phyloP scores from a whole-genome alignment of 2,329 filamentous ascomycete genomes.

The Colletotrichum ledebouriae region DNA sequence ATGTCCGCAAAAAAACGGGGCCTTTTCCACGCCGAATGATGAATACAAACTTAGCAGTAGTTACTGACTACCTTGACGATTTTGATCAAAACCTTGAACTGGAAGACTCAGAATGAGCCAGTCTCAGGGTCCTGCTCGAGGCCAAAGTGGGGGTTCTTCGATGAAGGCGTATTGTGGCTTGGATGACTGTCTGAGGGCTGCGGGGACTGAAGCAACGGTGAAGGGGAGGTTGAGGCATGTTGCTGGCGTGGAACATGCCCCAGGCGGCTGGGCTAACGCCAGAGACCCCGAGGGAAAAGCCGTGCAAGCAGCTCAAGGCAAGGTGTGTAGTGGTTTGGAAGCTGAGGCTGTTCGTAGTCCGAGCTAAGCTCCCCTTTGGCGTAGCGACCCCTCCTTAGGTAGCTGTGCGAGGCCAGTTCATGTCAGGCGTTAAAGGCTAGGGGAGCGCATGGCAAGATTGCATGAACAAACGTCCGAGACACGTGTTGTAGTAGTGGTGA shows the following conservation, averaged over 20 bases:
- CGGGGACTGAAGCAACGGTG: slow-evolving; percentile 1
- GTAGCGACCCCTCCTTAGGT: background rate
- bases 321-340: slow-evolving; percentile 1
- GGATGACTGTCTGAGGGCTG: background rate
- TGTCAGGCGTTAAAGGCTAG: slow-evolving; percentile 10
- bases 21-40: too few relatives aligned
- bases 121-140: slow-evolving; percentile 9
- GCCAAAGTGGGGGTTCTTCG: background rate
- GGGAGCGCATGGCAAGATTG: background rate
- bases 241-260: background rate
- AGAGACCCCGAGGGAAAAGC: slow-evolving; percentile 1
- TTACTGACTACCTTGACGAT: too few relatives aligned
- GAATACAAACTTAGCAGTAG: too few relatives aligned
- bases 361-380: background rate
- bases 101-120: too few relatives aligned
- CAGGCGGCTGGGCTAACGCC: background rate
- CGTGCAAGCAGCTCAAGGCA: background rate
- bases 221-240: background rate
- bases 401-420: slow-evolving; percentile 12
- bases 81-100: too few relatives aligned
- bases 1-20: too few relatives aligned
- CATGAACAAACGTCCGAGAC: slow-evolving; percentile 15
- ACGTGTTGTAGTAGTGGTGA: slow-evolving; percentile 17
- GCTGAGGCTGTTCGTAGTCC: background rate
- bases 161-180: background rate